A percentile compares a stretch with the other conserved stretches of the same genome.
These are phyloP conservation scores for Castanea crenata DNA, from an alignment of 306 rosid genomes.

Conservation along the genomic window DNA sequence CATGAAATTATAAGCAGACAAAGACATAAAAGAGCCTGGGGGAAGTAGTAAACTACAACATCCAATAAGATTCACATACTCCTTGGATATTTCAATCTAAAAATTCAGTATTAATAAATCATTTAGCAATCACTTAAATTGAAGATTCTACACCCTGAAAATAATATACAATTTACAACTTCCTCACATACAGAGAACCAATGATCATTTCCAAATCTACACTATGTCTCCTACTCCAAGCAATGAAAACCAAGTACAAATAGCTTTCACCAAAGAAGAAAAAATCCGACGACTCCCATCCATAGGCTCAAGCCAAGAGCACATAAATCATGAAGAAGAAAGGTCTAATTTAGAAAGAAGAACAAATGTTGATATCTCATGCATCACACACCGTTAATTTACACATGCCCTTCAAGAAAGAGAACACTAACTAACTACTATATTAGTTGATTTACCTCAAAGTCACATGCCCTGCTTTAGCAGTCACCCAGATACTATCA, in stretches of 20 bases:
- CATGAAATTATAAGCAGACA: neutral
- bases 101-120: neutral
- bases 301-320: neutral
- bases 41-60: neutral
- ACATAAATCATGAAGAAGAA: neutral
- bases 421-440: neutral
- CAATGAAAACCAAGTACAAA: neutral
- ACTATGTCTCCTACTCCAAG: neutral
- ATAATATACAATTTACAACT: neutral
- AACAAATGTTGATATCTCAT: neutral
- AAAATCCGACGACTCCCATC: neutral
- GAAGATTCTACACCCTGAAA: neutral
- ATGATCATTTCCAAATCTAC: neutral
- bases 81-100: neutral
- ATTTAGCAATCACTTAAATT: neutral
- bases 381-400: neutral
- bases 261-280: neutral
- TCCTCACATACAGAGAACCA: neutral
- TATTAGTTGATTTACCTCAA: neutral
- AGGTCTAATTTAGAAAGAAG: neutral
- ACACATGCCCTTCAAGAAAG: neutral
- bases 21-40: neutral
- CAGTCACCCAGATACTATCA: neutral
- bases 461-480: neutral
- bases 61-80: neutral